phyloP scores from a whole-genome alignment of 306 rosid species.

The Myrica gale region DNA sequence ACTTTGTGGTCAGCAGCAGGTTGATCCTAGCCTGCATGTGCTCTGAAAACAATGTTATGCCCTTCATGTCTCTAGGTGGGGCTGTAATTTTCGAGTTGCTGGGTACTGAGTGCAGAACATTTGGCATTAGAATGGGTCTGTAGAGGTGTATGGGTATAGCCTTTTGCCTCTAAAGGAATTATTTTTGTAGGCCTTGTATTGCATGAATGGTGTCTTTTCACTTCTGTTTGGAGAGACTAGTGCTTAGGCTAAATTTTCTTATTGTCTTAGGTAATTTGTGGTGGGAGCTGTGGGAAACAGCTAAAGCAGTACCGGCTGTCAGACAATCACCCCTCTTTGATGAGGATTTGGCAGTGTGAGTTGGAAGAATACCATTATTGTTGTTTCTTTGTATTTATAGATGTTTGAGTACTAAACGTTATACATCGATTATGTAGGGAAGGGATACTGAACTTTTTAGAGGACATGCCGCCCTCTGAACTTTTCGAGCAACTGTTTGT shows the following conservation, averaged over 20 bases:
- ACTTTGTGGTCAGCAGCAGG: not conserved
- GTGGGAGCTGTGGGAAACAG: constrained; percentile 92
- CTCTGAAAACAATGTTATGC: not conserved
- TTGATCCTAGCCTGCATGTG: not conserved
- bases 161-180: not conserved
- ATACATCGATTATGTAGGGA: constrained; percentile 58
- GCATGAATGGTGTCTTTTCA: not conserved
- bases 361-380: constrained; percentile 16
- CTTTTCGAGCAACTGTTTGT: constrained; percentile 80
- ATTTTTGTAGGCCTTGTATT: not conserved
- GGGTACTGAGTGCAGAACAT: not conserved
- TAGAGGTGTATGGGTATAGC: not conserved
- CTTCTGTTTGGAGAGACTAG: not conserved
- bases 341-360: constrained; percentile 98
- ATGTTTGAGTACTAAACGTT: constrained; percentile 22
- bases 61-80: not conserved
- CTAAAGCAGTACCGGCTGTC: constrained; percentile 93
- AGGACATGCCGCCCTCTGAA: constrained; percentile 77
- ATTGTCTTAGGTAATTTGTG: constrained; percentile 80
- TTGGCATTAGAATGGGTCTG: not conserved
- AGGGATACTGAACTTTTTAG: constrained; percentile 75
- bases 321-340: constrained; percentile 95
- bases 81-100: not conserved
- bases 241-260: constrained; percentile 14
- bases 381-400: not conserved